Percentiles rank a stretch among this genome's conserved stretches.
These are phyloP conservation scores for Coemansia linderi DNA, from an alignment of 371 early-diverging fungal genomes.

Conservation along the genomic window DNA sequence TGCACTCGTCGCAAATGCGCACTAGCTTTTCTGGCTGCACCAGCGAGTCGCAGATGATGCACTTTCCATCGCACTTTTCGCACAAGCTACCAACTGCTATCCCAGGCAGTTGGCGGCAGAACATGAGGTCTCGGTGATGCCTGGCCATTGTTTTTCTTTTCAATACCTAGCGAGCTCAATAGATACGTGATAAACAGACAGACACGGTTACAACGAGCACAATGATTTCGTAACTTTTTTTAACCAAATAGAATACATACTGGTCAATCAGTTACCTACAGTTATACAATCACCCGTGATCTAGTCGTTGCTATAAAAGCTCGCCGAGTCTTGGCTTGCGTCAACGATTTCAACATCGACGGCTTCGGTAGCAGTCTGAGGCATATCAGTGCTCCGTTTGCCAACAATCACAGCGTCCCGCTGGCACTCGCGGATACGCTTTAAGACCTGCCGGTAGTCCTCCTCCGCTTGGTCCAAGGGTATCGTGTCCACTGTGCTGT, in stretches of 20 bases:
- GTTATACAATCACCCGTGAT: neutral
- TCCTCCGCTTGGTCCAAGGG: conserved; percentile 39
- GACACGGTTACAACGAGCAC: neutral
- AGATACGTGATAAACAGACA: neutral
- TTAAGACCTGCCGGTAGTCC: conserved; percentile 30
- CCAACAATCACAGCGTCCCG: conserved; percentile 20
- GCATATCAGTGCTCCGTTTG: conserved; percentile 12
- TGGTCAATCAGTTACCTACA: neutral
- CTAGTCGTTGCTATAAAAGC: conserved; percentile 24
- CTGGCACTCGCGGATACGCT: conserved; percentile 19
- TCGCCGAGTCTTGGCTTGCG: conserved; percentile 16
- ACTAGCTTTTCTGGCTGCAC: conserved; percentile 89
- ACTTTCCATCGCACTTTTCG: conserved; percentile 93
- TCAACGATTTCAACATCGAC: conserved; percentile 23
- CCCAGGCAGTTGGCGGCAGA: conserved; percentile 94
- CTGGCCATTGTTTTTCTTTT: conserved; percentile 72
- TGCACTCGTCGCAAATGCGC: conserved; percentile 95
- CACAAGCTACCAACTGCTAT: conserved; percentile 96
- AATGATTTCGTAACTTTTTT: neutral
- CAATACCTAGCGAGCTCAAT: neutral
- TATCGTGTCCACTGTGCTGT: conserved; percentile 36
- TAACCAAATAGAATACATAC: neutral
- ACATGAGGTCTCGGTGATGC: conserved; percentile 92
- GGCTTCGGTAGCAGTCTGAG: neutral
- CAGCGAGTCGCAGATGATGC: conserved; percentile 94